These are phyloP conservation scores for Glebionis coronaria DNA, from an alignment of 129 eudicot genomes.

Conservation along the genomic window DNA sequence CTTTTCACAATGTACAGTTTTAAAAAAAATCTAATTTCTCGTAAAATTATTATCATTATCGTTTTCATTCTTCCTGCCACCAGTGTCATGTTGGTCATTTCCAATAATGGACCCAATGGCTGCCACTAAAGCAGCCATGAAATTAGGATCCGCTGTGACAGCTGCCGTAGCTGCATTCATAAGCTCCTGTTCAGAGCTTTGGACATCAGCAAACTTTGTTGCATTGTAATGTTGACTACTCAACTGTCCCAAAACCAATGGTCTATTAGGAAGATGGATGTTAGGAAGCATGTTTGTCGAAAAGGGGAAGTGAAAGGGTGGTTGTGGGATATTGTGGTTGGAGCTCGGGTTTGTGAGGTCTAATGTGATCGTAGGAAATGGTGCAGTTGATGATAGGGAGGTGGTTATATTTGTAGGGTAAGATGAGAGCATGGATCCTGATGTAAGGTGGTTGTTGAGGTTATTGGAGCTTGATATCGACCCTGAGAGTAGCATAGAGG, in stretches of 20 bases:
- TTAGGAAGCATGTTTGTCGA: conserved; percentile 18
- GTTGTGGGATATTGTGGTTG: conserved; percentile 24
- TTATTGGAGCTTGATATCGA: conserved; percentile 41
- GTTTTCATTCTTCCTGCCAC: background rate
- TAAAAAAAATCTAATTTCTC: background rate
- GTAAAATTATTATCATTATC: conserved; percentile 11
- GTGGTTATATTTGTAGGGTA: conserved; percentile 43
- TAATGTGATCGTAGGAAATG: conserved; percentile 60
- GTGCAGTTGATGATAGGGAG: conserved; percentile 53
- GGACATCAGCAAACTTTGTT: conserved; percentile 15
- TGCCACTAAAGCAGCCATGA: conserved; percentile 53
- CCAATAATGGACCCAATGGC: conserved; percentile 49
- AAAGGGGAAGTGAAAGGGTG: conserved; percentile 33
- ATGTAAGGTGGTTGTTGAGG: conserved; percentile 16
- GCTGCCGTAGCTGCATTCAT: conserved; percentile 51
- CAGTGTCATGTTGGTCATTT: conserved; percentile 5
- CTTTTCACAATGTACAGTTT: conserved; percentile 14
- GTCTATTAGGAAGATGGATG: conserved; percentile 1
- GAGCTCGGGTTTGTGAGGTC: conserved; percentile 47
- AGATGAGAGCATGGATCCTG: conserved; percentile 29
- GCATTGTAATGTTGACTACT: conserved; percentile 17
- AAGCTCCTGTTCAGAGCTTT: conserved; percentile 23
- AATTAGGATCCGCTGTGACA: conserved; percentile 44
- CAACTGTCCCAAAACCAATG: conserved; percentile 15
- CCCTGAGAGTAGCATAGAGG: conserved; percentile 52